Evolutionary conservation across 306 rosid species (phyloP).

Genomic region (Prunus mongolica): DNA sequence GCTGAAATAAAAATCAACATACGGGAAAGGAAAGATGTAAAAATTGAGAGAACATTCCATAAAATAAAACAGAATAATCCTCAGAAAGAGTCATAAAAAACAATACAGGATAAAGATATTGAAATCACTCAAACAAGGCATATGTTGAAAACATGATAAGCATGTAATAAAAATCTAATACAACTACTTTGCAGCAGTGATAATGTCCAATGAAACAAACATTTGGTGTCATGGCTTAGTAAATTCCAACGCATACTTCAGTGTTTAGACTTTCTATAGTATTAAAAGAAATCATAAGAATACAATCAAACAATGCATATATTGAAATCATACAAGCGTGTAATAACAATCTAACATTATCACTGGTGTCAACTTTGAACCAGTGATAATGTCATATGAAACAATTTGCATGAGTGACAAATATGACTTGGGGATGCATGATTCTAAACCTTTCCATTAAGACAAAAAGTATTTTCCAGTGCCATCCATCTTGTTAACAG

Average conservation of each 20-base stretch:
- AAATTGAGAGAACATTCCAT: background rate
- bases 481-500: background rate
- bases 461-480: background rate
- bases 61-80: background rate
- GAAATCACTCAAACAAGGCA: background rate
- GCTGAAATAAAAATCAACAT: conserved; percentile 42
- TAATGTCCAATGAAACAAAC: background rate
- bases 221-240: background rate
- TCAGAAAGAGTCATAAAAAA: background rate
- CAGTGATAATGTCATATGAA: background rate
- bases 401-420: background rate
- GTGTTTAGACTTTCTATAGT: no score
- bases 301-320: background rate
- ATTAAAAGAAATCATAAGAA: background rate
- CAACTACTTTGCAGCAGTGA: no score
- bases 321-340: no score
- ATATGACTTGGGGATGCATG: background rate
- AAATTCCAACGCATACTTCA: background rate
- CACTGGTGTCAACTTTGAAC: background rate
- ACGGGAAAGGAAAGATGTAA: background rate
- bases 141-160: no score
- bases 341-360: background rate
- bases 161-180: no score
- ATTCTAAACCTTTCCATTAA: background rate
- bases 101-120: background rate